Evolutionary conservation across 768 basidiomycete genomes (phyloP).

Genomic region (Lanmaoa pseudosensibilis): DNA sequence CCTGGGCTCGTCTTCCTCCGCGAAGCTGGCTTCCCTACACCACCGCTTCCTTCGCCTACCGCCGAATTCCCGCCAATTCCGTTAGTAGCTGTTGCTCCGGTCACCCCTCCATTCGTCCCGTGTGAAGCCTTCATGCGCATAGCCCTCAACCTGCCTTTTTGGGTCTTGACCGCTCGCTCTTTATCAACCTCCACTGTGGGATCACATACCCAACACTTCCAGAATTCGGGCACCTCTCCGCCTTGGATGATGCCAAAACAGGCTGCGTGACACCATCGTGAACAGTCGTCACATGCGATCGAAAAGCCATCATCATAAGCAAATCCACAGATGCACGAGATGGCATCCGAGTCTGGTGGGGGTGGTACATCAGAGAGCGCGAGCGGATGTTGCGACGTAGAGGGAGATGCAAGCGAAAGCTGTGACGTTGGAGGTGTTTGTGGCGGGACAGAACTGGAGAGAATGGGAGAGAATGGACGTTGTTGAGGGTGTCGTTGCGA

Average conservation of each 20-base stretch:
- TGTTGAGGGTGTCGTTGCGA: conserved; percentile 14
- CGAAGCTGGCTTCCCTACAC: conserved; percentile 27
- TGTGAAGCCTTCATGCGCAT: conserved; percentile 30
- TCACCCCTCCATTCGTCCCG: conserved; percentile 20
- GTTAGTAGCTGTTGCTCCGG: conserved; percentile 21
- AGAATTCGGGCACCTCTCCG: conserved; percentile 65
- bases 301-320: conserved; percentile 80
- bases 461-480: conserved; percentile 21
- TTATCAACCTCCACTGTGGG: conserved; percentile 46
- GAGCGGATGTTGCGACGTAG: conserved; percentile 23
- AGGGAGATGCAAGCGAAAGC: conserved; percentile 18
- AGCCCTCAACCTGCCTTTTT: conserved; percentile 41
- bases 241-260: conserved; percentile 67
- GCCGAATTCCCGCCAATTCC: conserved; percentile 11
- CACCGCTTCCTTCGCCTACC: conserved; percentile 18
- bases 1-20: conserved; percentile 40
- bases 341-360: conserved; percentile 44
- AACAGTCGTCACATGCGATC: conserved; percentile 82
- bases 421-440: conserved; percentile 16
- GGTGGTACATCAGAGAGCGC: conserved; percentile 18
- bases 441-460: conserved; percentile 11
- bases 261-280: conserved; percentile 80
- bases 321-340: conserved; percentile 74
- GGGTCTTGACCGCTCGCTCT: conserved; percentile 47
- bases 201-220: conserved; percentile 71